A percentile compares a stretch with the other conserved stretches of the same genome.
Evolutionary conservation across 208 protist species (phyloP).

Genomic region (Crithidia bombi): DNA sequence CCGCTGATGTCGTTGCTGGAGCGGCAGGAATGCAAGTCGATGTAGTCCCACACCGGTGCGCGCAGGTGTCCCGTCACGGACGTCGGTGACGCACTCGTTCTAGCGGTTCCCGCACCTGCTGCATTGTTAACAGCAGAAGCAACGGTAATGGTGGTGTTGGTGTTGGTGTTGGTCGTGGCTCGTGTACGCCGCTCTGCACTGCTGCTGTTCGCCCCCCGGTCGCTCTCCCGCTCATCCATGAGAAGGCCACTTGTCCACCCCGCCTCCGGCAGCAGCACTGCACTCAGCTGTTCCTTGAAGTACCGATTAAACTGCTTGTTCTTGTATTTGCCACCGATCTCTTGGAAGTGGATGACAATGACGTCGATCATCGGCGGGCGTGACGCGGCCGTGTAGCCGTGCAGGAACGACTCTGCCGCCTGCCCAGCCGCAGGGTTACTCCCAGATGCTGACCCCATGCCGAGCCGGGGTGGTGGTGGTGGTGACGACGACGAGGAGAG

Average conservation of each 20-base stretch:
- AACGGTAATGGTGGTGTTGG: not conserved
- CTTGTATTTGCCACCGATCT: constrained; percentile 76
- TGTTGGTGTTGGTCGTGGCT: not conserved
- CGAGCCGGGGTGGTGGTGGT: not conserved
- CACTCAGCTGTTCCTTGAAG: constrained; percentile 46
- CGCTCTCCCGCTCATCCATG: constrained; percentile 53
- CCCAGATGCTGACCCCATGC: not conserved
- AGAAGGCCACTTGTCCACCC: constrained; percentile 80
- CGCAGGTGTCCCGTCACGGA: constrained; percentile 1
- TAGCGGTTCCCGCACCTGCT: not conserved
- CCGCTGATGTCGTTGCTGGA: constrained; percentile 13
- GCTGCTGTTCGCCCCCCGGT: constrained; percentile 18
- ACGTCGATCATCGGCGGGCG: constrained; percentile 68
- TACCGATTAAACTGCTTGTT: constrained; percentile 61
- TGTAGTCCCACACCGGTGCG: constrained; percentile 6
- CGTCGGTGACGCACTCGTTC: not conserved
- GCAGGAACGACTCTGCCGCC: constrained; percentile 16
- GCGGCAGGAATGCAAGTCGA: constrained; percentile 5
- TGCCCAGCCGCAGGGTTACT: not conserved
- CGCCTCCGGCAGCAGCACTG: constrained; percentile 61
- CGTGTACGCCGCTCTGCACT: constrained; percentile 9
- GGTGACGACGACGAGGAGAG: not conserved
- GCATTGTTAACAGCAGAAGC: no score
- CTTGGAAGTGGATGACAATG: constrained; percentile 86
- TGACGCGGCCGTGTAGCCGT: constrained; percentile 28